Evolutionary conservation across 192 early-diverging fungal genomes (phyloP).

Genomic region (Diversispora epigaea): DNA sequence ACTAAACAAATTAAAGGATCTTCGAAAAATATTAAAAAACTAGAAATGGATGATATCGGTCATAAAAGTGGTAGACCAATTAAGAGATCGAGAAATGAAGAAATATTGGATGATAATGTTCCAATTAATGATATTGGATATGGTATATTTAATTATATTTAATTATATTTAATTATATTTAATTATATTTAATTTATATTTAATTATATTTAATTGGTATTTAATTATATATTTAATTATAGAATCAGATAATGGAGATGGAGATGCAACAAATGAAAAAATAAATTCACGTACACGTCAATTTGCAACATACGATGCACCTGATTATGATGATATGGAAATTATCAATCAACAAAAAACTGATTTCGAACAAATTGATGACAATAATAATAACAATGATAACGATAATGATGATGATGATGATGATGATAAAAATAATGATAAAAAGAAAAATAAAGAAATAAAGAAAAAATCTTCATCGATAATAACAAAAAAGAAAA

Average conservation of each 20-base stretch:
- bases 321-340: constrained; percentile 84
- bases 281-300: constrained; percentile 60
- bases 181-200: neutral
- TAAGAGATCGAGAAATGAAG: neutral
- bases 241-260: constrained; percentile 67
- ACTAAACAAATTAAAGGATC: constrained; percentile 53
- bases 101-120: constrained; percentile 15
- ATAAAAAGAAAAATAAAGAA: constrained; percentile 38
- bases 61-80: neutral
- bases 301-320: constrained; percentile 74
- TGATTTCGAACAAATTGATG: constrained; percentile 35
- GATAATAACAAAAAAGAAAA: constrained; percentile 33
- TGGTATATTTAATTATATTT: constrained; percentile 9
- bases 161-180: neutral
- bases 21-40: neutral
- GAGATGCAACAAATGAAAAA: constrained; percentile 73
- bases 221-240: too few relatives aligned
- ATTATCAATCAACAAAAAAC: constrained; percentile 24
- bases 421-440: constrained; percentile 42
- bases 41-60: neutral
- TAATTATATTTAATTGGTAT: neutral
- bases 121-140: constrained; percentile 39
- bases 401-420: constrained; percentile 48
- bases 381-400: constrained; percentile 48
- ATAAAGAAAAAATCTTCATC: too few relatives aligned